phyloP scores from a whole-genome alignment of 441 rosid species.

The Lepidium campestre region DNA sequence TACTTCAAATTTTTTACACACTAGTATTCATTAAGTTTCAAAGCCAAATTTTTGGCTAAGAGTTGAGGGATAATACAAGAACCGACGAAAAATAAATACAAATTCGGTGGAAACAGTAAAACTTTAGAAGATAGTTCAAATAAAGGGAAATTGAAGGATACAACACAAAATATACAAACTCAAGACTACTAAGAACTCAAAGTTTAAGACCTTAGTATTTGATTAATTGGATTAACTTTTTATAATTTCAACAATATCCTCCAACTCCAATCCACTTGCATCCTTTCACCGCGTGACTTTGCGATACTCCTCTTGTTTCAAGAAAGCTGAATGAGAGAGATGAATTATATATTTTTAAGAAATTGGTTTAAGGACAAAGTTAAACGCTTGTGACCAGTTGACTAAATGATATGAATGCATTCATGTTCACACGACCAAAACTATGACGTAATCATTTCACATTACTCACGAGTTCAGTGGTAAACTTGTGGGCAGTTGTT shows the following conservation, averaged over 20 bases:
- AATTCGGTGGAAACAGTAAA: too few relatives aligned
- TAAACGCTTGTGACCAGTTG: neutral
- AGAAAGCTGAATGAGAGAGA: neutral
- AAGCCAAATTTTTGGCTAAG: too few relatives aligned
- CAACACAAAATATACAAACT: too few relatives aligned
- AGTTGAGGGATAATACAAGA: too few relatives aligned
- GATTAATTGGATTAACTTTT: neutral
- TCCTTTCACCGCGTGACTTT: neutral
- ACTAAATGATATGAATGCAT: neutral
- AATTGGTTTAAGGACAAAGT: neutral
- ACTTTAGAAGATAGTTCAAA: too few relatives aligned
- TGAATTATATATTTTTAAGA: neutral
- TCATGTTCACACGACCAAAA: constrained; percentile 7
- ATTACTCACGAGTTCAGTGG: constrained; percentile 12
- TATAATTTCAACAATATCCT: neutral
- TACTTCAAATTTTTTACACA: too few relatives aligned
- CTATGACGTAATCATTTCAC: neutral
- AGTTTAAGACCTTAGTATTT: neutral
- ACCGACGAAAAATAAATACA: too few relatives aligned
- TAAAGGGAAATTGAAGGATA: too few relatives aligned
- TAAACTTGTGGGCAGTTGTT: neutral
- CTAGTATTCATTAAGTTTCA: too few relatives aligned
- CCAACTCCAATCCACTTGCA: neutral
- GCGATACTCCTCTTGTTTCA: neutral
- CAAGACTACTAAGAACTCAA: too few relatives aligned